Evolutionary conservation across 345 rosid genomes (phyloP), one percentile per base, ranked within the genome.

Genomic region (Microthlaspi erraticum): DNA sequence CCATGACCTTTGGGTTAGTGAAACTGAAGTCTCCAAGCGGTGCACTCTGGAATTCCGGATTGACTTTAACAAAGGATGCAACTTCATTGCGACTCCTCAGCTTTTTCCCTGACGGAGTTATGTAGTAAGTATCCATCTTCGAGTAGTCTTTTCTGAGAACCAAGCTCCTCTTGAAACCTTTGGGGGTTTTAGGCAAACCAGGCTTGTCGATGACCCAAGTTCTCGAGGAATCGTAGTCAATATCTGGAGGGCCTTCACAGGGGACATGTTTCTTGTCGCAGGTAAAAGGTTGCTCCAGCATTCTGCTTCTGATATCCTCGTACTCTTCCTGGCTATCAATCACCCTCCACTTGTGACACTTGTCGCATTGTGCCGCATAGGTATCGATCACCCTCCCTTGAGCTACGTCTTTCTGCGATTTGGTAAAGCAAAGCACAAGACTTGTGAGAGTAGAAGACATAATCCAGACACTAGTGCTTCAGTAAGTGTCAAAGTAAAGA

Each of bases 161-260:
- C 65, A 92, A 78, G 72, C 83, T 85, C 61, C 98, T 74, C 79
- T 81, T 87, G 81, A 92, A 92, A 64, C 98, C 98, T 72, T 56
- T 66, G 0, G 98, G 98, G 0, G 98, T 87, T 81, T 84, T 92
- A 1, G 98, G 96, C 36, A 89, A 17, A 73, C 91, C 91, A 49
- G 97, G 96, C 81, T 51, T 88, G 81, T 92, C 98, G 7, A 90
- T 81, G 60, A 83, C 95, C 98, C 98, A 92, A 2, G 88, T 86
- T 14, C 91, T 78, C 16, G 84, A 50, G 5, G 86, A 45, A 75
- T 92, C 81, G 9, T 83, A 88, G 70, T 85, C 90, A 2, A 92
- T 67, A 62, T 90, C 96, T 1, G 90, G 85, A 46, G 88, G 85
- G 13, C 84, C 88, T 36, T 85, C 16, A 64, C 98, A 92, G 3